Base-by-base conservation (phyloP, 2,329 filamentous ascomycete genomes). In the Trichoderma sp. region DNA sequence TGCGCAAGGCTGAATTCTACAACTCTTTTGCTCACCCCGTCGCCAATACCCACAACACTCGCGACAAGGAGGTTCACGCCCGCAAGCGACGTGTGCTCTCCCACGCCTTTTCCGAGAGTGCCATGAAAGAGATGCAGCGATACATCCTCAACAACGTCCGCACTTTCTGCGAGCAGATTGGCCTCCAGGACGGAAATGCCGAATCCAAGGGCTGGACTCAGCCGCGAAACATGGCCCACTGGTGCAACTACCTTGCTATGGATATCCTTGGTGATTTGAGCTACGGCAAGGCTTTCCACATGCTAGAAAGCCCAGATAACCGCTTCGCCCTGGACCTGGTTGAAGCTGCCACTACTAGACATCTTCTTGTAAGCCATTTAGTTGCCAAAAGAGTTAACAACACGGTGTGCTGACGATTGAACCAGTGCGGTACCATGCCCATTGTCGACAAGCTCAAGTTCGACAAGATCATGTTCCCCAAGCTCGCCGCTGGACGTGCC, bases 1-100 rank as follows among this genome's bases (percentile, higher is more conserved):
- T 91, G 34, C 83, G 86, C 80, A 93, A 93, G 82, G 86, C 90
- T 53, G 86, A 90, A 75, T 93, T 93, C 82, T 93, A 93, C 82
- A 87, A 92, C 74, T 90, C 90, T 53, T 93, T 93, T 78, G 89
- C 90, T 1, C 90, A 92, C 71, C 91, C 91, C 17, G 88, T 89
- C 1, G 88, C 90, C 75, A 93, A 93, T 82, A 93, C 91, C 1
- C 91, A 93, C 82, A 93, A 92, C 81, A 86, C 85, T 2, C 91
- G 92, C 67, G 89, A 93, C 78, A 92, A 91, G 81, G 81, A 85
- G 0, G 82, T 88, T 55, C 92, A 94, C 78, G 90, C 90, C 34
- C 88, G 91, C 68, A 93, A 93, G 84, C 85, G 91, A 50, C 86
- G 91, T 30, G 90, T 93, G 32, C 83, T 94, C 43, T 90, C 89